Base-by-base conservation (phyloP, 2,329 filamentous ascomycete species). In the Trichoderma sp. region DNA sequence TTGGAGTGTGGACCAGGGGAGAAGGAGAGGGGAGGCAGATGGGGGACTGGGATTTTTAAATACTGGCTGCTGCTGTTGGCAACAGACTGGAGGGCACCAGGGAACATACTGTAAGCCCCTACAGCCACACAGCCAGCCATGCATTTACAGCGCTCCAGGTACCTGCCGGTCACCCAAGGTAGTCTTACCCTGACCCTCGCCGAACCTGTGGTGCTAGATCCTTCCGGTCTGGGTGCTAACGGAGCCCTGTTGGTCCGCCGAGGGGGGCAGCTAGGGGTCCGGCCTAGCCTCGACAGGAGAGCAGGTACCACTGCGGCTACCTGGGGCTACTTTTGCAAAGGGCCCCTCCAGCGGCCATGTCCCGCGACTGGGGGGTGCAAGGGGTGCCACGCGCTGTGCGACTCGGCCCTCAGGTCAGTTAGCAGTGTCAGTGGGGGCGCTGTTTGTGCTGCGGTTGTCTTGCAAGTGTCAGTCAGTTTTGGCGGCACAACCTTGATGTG, bases 11-110 rank as follows among this genome's bases (percentile, higher is more conserved):
- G 67, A 79, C 78, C 79, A 79, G 77, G 79, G 78, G 79, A 80
- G 80, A 77, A 65, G 77, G 78, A 78, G 60, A 75, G 68, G 73
- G 71, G 75, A 73, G 56, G 45, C 45, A 41, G 11, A 71, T 71
- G 76, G 76, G 76, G 76, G 81, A 79, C 75, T 71, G 75, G 53
- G 68, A 75, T 80, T 79, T 79, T 82, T 82, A 82, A 82, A 82
- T 82, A 82, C 80, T 63, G 59, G 18, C 59, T 21, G 59, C 29
- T 33, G 29, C n/a, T 38, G 45, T 1, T 27, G 27, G 27, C 64
- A 66, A 16, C 65, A 67, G 41, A 18, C 18, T 63, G 8, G 21
- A 27, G 27, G 27, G 27, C 27, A 27, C 27, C 27, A 21, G 18
- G 35, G 45, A 59, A 50, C 18, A 56, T 9, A 18, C 38, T 45